phyloP scores from a whole-genome alignment of 1,139 yeast genomes.

The Nadsonia commutata region DNA sequence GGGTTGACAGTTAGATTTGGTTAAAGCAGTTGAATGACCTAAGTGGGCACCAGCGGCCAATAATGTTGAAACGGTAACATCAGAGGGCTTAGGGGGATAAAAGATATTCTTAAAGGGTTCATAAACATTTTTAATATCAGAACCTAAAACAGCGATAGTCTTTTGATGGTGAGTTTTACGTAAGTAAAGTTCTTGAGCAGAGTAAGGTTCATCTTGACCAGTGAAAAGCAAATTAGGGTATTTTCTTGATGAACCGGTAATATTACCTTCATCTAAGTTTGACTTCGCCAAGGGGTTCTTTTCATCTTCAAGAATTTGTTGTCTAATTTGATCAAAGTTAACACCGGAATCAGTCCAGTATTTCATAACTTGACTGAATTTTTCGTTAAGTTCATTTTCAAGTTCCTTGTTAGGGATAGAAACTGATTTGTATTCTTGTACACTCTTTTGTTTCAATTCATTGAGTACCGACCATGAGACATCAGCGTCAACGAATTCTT shows the following conservation, averaged over 20 bases:
- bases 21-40: constrained; percentile 72
- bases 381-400: neutral
- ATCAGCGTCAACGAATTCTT: neutral
- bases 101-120: constrained; percentile 53
- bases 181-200: constrained; percentile 60
- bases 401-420: neutral
- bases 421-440: neutral
- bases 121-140: constrained; percentile 48
- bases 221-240: constrained; percentile 28
- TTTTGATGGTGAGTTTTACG: constrained; percentile 51
- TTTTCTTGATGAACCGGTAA: constrained; percentile 6
- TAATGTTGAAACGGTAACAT: constrained; percentile 50
- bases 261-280: constrained; percentile 1
- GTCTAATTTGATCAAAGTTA: neutral
- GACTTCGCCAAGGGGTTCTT: constrained; percentile 1
- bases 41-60: constrained; percentile 90
- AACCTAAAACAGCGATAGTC: constrained; percentile 44
- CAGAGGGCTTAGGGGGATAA: constrained; percentile 40
- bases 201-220: constrained; percentile 35
- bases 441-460: neutral
- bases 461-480: neutral
- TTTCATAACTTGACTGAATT: neutral
- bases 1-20: constrained; percentile 80
- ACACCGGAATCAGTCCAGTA: neutral
- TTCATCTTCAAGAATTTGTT: neutral